Conservation (phyloP, 2,329 filamentous ascomycete genomes). For the Monosporascus sp. region DNA sequence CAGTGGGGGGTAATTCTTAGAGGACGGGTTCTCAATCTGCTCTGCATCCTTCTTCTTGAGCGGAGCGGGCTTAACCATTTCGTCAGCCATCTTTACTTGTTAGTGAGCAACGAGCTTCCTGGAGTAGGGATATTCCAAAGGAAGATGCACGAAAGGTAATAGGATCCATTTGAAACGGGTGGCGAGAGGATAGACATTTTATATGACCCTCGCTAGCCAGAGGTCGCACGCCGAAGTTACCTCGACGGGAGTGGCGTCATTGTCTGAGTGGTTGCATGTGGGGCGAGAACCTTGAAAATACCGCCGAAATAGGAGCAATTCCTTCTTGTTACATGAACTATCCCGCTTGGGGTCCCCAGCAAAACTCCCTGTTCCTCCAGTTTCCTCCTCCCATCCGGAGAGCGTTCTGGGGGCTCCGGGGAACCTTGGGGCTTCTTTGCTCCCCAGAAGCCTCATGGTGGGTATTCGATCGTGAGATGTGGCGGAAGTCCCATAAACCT, state of each 20-base stretch:
- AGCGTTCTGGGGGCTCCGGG: not conserved
- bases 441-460: not conserved
- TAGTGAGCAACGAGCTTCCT: not conserved
- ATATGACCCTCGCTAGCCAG: not conserved
- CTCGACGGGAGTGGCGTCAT: conserved; percentile 5
- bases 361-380: conserved; percentile 1
- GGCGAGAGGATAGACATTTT: not conserved
- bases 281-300: conserved; percentile 1
- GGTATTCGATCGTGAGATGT: not conserved
- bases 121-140: not conserved
- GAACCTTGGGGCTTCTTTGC: not conserved
- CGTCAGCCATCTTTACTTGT: conserved; percentile 7
- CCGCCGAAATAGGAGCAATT: conserved; percentile 11
- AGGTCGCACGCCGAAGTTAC: not conserved
- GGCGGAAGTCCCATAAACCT: not conserved
- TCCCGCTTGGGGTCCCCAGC: conserved; percentile 9
- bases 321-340: not conserved
- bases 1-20: conserved; percentile 14
- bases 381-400: not conserved
- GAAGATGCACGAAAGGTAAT: not conserved
- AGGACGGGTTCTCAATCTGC: conserved; percentile 19
- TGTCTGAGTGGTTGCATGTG: not conserved
- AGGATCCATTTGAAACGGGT: not conserved
- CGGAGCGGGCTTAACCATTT: conserved; percentile 2
- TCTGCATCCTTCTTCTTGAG: conserved; percentile 6